These are phyloP conservation scores for Hypericum androsaemum DNA, from an alignment of 345 rosid genomes.

Conservation along the genomic window DNA sequence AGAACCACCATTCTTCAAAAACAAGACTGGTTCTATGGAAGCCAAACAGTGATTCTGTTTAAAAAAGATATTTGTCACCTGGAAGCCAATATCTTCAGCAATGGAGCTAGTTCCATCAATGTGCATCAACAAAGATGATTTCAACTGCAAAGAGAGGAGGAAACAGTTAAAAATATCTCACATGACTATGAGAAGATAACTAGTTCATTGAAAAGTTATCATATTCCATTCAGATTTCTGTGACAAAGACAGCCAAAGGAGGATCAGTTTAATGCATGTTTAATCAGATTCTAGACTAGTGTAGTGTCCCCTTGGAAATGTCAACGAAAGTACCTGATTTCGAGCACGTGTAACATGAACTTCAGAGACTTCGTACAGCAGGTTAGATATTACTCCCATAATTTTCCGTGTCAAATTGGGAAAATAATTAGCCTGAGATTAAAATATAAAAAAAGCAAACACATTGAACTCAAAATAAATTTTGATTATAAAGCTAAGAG, in stretches of 20 bases:
- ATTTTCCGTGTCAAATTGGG: constrained; percentile 93
- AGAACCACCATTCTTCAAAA: too few species aligned
- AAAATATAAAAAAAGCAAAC: not conserved
- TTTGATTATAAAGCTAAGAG: not conserved
- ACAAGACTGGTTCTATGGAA: too few species aligned
- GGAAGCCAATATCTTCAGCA: constrained; percentile 97
- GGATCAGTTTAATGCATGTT: too few species aligned
- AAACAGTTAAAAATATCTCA: not conserved
- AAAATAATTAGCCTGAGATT: constrained; percentile 63
- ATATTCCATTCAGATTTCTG: not conserved
- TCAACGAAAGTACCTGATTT: constrained; percentile 55
- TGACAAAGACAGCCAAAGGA: too few species aligned
- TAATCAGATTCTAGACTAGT: not conserved
- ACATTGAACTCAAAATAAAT: not conserved
- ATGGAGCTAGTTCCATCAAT: too few species aligned
- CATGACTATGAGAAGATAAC: not conserved
- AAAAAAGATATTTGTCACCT: constrained; percentile 36
- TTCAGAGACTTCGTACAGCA: constrained; percentile 84
- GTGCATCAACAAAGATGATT: too few species aligned
- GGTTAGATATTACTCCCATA: constrained; percentile 71
- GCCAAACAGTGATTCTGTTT: not conserved
- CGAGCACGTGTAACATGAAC: constrained; percentile 92
- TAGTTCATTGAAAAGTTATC: not conserved
- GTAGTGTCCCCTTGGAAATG: not conserved
- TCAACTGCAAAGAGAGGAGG: too few species aligned